phyloP scores from a whole-genome alignment of 805 yeast species.

The Candida chilensis region DNA sequence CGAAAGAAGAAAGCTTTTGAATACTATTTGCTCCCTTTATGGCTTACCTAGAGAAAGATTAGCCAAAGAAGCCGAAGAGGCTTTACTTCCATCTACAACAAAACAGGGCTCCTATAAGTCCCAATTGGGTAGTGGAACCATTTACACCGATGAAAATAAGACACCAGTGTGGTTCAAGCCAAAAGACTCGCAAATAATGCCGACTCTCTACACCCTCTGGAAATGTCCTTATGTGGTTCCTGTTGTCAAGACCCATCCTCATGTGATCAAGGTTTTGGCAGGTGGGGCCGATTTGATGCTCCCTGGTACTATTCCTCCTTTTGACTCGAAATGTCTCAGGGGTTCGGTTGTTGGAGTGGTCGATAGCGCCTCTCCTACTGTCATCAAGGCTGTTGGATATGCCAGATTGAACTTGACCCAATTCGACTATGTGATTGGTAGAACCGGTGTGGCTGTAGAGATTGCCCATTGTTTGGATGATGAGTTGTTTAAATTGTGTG shows the following conservation, averaged over 20 bases:
- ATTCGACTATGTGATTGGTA: conserved; percentile 42
- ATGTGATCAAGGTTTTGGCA: conserved; percentile 59
- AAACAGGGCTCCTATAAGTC: conserved; percentile 60
- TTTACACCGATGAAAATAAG: conserved; percentile 56
- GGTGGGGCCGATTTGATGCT: conserved; percentile 81
- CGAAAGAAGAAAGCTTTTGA: conserved; percentile 54
- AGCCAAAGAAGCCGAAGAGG: conserved; percentile 27
- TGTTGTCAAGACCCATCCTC: conserved; percentile 57
- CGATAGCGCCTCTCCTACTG: conserved; percentile 46
- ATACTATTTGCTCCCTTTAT: conserved; percentile 30
- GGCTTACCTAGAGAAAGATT: conserved; percentile 26
- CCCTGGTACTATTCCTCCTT: conserved; percentile 59
- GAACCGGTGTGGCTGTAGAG: conserved; percentile 71
- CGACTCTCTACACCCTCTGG: conserved; percentile 74
- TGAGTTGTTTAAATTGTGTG: conserved; percentile 43
- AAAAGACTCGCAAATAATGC: conserved; percentile 44
- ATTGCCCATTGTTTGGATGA: conserved; percentile 66
- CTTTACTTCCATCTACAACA: conserved; percentile 40
- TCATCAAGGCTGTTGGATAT: conserved; percentile 65
- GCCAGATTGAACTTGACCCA: conserved; percentile 39
- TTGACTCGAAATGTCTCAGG: conserved; percentile 33
- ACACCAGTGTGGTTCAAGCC: conserved; percentile 68
- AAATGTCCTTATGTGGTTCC: conserved; percentile 59
- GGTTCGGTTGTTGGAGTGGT: conserved; percentile 71
- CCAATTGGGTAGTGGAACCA: conserved; percentile 44